Base-by-base conservation (phyloP, 768 basidiomycete genomes). In the Mycena sanguinolenta region DNA sequence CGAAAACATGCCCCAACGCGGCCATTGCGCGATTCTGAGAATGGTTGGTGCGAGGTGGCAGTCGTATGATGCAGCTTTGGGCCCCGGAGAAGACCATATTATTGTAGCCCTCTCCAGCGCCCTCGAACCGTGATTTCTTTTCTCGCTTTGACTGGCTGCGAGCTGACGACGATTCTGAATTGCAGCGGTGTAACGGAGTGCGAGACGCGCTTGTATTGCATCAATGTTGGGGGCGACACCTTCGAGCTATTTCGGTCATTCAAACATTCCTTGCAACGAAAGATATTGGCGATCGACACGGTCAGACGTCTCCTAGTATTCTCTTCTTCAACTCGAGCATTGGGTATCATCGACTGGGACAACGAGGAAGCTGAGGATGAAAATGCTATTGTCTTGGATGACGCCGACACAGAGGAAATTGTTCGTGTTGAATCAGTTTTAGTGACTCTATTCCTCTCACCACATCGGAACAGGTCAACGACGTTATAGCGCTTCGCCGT, bases 401-500 rank as follows among this genome's bases (percentile, higher is more conserved):
- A 65, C 13, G 78, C 78, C 17, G 81, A 79, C 50, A 54, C 76
- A 3, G 84, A 84, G 46, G 81, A 82, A 55, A 54, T 80, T 71
- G 84, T 85, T 60, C 61, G 79, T 80, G 21, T 32, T 9, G 19
- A 16, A 17, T 32, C 54, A 28, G 28, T 30, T 13, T 34, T 25
- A 50, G 32, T n/a, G n/a, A n/a, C n/a, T 59, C 42, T 32, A 9
- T 17, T 36, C 34, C 34, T 44, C 49, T 50, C 23, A 13, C 30
- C 27, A 52, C 27, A 27, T 64, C 23, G 4, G 0, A 17, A 21
- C 66, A 86, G 85, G 82, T 81, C 77, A 81, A 84, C 67, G 80
- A 78, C 1, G 79, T 90, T 12, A 76, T 87, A 1, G 82, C 80
- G 12, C 69, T 87, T 21, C 82, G 79, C 21, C 81, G 90, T 46